A percentile compares a stretch with the other conserved stretches of the same genome.
phyloP scores from a whole-genome alignment of 257 asterid genomes.

The Primulina tabacum region DNA sequence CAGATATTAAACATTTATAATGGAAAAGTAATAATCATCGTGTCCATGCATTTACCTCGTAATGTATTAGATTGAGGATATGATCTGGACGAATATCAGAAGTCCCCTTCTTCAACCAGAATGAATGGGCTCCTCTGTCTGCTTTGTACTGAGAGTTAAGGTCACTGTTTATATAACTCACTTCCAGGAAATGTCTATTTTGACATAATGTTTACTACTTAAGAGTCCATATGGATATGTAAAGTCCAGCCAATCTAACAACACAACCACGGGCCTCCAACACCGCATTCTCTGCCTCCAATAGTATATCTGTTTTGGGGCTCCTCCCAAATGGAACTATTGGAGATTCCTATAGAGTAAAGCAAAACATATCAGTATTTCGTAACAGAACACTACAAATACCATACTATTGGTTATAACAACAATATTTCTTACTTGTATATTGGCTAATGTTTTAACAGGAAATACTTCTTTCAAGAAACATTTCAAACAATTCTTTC shows the following conservation, averaged over 20 bases:
- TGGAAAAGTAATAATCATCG: neutral
- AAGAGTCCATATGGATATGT: constrained; percentile 39
- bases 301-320: constrained; percentile 49
- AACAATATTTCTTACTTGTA: constrained; percentile 1
- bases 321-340: constrained; percentile 47
- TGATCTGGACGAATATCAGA: constrained; percentile 81
- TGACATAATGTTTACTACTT: neutral
- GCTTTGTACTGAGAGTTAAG: constrained; percentile 71
- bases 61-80: constrained; percentile 85
- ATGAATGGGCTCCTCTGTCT: constrained; percentile 84
- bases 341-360: constrained; percentile 50
- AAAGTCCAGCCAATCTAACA: constrained; percentile 59
- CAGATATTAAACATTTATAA: neutral
- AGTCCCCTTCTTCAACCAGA: constrained; percentile 83
- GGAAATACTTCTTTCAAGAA: neutral
- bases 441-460: neutral
- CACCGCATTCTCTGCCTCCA: constrained; percentile 47
- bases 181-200: neutral
- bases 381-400: neutral
- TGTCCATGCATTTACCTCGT: constrained; percentile 58
- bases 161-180: constrained; percentile 21
- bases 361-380: constrained; percentile 15
- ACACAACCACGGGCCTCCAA: constrained; percentile 50
- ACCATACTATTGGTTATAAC: neutral
- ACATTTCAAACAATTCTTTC: neutral